Percentiles rank a stretch among this genome's conserved stretches.
These are phyloP conservation scores for Funneliformis mosseae DNA, from an alignment of 192 early-diverging fungal species.

Conservation along the genomic window DNA sequence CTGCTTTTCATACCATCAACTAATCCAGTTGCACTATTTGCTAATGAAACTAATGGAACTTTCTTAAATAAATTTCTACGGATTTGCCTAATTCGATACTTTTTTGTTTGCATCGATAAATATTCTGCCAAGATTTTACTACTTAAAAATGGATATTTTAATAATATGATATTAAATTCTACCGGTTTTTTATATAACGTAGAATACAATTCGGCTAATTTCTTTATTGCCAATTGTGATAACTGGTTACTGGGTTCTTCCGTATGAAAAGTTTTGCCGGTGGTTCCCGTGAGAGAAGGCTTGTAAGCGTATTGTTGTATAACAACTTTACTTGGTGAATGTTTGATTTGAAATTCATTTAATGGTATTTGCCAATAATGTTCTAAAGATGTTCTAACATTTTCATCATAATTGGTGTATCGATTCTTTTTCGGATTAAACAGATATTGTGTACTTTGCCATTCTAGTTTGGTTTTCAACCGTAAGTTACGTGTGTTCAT, in stretches of 20 bases:
- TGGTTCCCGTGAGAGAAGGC: not conserved
- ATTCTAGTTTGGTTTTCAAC: constrained; percentile 13
- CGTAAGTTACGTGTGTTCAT: not conserved
- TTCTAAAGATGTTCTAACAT: not conserved
- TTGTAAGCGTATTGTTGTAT: constrained; percentile 19
- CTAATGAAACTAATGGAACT: constrained; percentile 4
- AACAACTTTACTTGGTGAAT: constrained; percentile 9
- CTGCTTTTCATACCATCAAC: not conserved
- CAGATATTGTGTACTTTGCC: constrained; percentile 11
- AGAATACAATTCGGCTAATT: not conserved
- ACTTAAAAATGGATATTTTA: constrained; percentile 22
- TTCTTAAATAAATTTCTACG: constrained; percentile 13
- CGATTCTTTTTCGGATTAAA: constrained; percentile 1
- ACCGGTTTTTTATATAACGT: constrained; percentile 8
- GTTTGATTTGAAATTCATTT: not conserved
- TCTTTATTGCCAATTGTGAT: not conserved
- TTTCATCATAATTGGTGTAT: not conserved
- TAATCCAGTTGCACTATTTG: not conserved
- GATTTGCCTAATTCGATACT: not conserved
- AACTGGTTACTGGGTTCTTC: not conserved
- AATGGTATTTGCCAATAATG: constrained; percentile 20
- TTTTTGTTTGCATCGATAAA: constrained; percentile 4
- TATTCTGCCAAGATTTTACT: constrained; percentile 23
- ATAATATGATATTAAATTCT: constrained; percentile 7
- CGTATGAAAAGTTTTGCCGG: not conserved